Base-by-base conservation (phyloP, 805 yeast genomes). In the Ogataea pini region DNA sequence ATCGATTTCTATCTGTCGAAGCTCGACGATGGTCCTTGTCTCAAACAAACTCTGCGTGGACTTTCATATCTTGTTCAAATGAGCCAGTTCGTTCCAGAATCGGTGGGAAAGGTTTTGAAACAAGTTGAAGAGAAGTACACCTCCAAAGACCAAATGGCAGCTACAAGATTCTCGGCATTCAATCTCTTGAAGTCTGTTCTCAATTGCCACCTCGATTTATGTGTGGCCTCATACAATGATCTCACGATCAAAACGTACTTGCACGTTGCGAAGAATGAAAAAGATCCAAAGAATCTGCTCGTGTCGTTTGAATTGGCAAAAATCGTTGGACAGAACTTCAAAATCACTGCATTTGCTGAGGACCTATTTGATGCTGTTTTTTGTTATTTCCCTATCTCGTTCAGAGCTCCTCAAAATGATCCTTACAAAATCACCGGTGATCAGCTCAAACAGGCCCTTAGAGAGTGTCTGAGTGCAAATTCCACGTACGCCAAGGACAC, bases 381-480 rank as follows among this genome's bases (percentile, higher is more conserved):
- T 63, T 94, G 99, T 67, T 94, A 94, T 69, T 94, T 92, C 71
- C 99, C 99, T 10, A 91, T 94, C 36, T 86, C 97, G 1, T 94
- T 95, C 69, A 83, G 83, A 49, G 96, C 98, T 1, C 96, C 98
- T 3, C 79, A 82, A 41, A 88, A 88, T 64, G 96, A 92, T 58
- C 91, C 94, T 0, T 89, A 90, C 63, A 81, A 83, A 52, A 86
- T 89, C 54, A 81, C 96, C 0, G 80, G 89, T 1, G 78, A 75
- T 1, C 86, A 89, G 46, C 72, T 95, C 56, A 89, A 88, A 61
- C 37, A 59, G 9, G 75, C 79, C 6, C 71, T 94, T 46, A 74
- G 91, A 56, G 56, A 60, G 1, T 84, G 91, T 3, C 73, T 89
- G 37, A 72, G 88, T 2, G 72, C 89, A 13, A 81, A 80, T 44